Base-by-base conservation (phyloP, 805 yeast genomes). In the Candida tibetensis region DNA sequence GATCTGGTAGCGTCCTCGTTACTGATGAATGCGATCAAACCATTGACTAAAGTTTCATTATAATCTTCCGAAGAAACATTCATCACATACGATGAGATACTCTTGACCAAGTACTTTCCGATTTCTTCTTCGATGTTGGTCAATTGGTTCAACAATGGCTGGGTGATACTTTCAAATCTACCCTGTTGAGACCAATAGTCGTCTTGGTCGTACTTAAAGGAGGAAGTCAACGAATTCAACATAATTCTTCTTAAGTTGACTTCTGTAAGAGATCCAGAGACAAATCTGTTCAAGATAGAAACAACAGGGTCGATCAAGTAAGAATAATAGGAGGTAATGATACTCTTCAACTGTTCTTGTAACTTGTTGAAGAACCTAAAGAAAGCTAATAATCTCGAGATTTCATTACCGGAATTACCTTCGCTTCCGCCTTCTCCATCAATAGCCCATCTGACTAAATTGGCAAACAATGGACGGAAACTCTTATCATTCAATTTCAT, bases 131-230 rank as follows among this genome's bases (percentile, higher is more conserved):
- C 95, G 44, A 87, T 74, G 51, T 73, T 77, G 5, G 64, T 52
- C 46, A 90, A 67, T 66, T 89, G 96, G 17, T 64, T 64, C 41
- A 85, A 66, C 45, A 93, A 71, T 3, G 84, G 74, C 27, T 62
- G 71, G 12, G 82, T 74, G 17, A 89, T 73, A 36, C 78, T 64
- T 28, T 85, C 95, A 57, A 88, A 93, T 57, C 99, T 78, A 17
- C 88, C 77, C 36, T 82, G 83, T 31, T 88, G 79, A 41, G 85
- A 82, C 99, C 99, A 93, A 66, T 86, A 93, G 53, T 93, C 99
- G 51, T 85, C 95, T 55, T 82, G 86, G 55, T 91, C 97, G 54
- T 81, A 83, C 53, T 82, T 85, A 69, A 93, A 89, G 1, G 96
- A 84, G 1, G 87, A 74, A 0, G 82, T 77, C 46, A 93, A 66